A percentile compares a stretch with the other conserved stretches of the same genome.
Evolutionary conservation across 306 rosid species (phyloP).

Genomic region (Cicer yamashitae): DNA sequence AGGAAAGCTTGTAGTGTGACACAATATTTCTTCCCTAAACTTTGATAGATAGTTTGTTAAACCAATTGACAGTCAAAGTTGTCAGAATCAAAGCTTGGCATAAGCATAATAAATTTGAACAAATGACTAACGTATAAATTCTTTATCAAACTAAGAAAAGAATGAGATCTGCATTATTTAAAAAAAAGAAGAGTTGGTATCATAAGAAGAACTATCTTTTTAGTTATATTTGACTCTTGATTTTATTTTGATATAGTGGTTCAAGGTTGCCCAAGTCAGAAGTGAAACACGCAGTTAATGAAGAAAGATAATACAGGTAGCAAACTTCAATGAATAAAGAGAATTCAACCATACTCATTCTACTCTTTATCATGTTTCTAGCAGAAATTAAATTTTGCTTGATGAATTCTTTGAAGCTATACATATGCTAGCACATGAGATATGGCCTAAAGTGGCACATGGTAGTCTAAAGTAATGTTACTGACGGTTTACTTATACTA

Average conservation of each 20-base stretch:
- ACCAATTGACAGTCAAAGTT: slow-evolving; percentile 11
- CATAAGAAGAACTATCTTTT: not conserved
- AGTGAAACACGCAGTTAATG: slow-evolving; percentile 7
- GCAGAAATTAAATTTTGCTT: slow-evolving; percentile 6
- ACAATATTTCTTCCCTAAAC: slow-evolving; percentile 27
- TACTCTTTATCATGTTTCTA: slow-evolving; percentile 9
- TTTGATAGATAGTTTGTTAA: slow-evolving; percentile 17
- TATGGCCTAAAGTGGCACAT: not conserved
- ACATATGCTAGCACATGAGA: not conserved
- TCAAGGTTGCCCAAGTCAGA: not conserved
- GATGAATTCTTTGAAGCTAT: not conserved
- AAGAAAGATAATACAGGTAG: not conserved
- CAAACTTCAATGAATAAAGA: slow-evolving; percentile 7
- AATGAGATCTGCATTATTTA: not conserved
- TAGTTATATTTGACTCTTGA: not conserved
- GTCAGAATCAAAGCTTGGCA: slow-evolving; percentile 8
- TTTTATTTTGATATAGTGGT: slow-evolving; percentile 24
- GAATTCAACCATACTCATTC: slow-evolving; percentile 10
- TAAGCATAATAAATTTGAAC: slow-evolving; percentile 5
- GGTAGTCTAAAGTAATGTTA: slow-evolving; percentile 28
- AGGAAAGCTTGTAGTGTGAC: slow-evolving; percentile 11
- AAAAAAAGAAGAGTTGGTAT: not conserved
- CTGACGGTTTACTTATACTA: not conserved
- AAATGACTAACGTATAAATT: not conserved
- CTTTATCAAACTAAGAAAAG: not conserved